Percentiles rank a stretch among this genome's conserved stretches.
phyloP scores from a whole-genome alignment of 495 filamentous ascomycete genomes.

The Baudoinia panamericana region DNA sequence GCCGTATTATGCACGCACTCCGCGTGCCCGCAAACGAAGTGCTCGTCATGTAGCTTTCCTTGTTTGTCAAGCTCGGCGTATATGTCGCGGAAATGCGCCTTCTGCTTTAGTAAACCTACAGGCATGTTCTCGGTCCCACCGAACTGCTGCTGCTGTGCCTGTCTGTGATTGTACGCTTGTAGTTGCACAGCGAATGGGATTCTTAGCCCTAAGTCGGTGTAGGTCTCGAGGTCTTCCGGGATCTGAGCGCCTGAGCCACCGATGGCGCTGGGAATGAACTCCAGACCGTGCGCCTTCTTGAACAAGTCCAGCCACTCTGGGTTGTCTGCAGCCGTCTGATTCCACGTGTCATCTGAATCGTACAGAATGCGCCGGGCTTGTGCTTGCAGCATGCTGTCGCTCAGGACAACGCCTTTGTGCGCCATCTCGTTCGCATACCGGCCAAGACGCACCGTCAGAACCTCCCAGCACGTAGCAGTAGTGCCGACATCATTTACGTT shows the following conservation, averaged over 20 bases:
- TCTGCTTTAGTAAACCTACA: neutral
- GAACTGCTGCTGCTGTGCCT: neutral
- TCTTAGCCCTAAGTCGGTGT: conserved; percentile 18
- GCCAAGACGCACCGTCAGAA: conserved; percentile 29
- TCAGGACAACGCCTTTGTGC: conserved; percentile 19
- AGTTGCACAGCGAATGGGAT: conserved; percentile 23
- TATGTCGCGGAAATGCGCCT: conserved; percentile 1
- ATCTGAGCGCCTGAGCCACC: conserved; percentile 11
- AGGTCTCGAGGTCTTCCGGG: conserved; percentile 19
- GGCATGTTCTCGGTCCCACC: neutral
- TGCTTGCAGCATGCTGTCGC: conserved; percentile 29
- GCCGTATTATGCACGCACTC: conserved; percentile 3
- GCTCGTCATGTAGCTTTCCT: conserved; percentile 5
- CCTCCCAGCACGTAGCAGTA: conserved; percentile 30
- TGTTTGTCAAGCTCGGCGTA: conserved; percentile 1
- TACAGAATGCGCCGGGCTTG: conserved; percentile 29
- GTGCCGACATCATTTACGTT: neutral
- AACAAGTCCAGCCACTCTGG: conserved; percentile 32
- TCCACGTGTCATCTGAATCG: conserved; percentile 30
- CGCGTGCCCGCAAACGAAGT: conserved; percentile 6
- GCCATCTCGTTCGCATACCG: conserved; percentile 26
- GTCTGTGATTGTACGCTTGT: conserved; percentile 12
- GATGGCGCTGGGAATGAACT: conserved; percentile 11
- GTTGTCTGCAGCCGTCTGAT: conserved; percentile 34
- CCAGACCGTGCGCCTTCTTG: conserved; percentile 26